Base-by-base conservation (phyloP, 2,329 filamentous ascomycete genomes). In the Venturia asperata region DNA sequence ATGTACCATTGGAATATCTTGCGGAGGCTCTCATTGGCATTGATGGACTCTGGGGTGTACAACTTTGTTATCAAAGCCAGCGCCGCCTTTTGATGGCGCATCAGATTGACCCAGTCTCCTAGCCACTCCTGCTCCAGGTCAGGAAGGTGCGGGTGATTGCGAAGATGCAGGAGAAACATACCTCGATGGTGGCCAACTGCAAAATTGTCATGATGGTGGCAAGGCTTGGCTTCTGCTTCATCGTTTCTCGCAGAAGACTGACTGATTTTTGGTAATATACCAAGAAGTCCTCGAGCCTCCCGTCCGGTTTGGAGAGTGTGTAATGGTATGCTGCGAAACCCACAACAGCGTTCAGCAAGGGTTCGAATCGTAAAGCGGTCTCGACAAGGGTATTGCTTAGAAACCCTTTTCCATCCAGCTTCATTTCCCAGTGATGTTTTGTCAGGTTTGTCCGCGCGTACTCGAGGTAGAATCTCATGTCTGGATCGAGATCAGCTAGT, bases 41-140 rank as follows among this genome's bases (percentile, higher is more conserved):
- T 86, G 55, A 90, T 85, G 0, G 86, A 88, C 67, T 92, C 81
- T 0, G 91, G 90, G 0, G 87, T 91, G 73, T 91, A 92, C 0
- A 97, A 78, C 55, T 88, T 85, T 1, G 83, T 88, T 58, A 97
- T 79, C 70, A 97, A 88, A 68, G 91, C 86, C 72, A 89, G 85
- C 0, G 94, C 94, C 13, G 93, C 94, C 73, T 89, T 91, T 74
- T 97, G 92, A 74, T 97, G 94, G 27, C 92, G 90, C 76, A 94
- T 88, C 19, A 97, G 81, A 71, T 95, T 97, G 64, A 95, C 86
- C 92, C 92, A 97, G 73, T 99, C 94, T 15, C 94, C 94, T 58
- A 97, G 82, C 71, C 92, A 95, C 77, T 97, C 94, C 91, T 96
- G 71, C 2, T 5, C 15, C n/a, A 61, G 39, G 63, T 62, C 52